Percentiles rank a stretch among this genome's conserved stretches.
phyloP scores from a whole-genome alignment of 257 asterid genomes.

The Anisodus acutangulus region DNA sequence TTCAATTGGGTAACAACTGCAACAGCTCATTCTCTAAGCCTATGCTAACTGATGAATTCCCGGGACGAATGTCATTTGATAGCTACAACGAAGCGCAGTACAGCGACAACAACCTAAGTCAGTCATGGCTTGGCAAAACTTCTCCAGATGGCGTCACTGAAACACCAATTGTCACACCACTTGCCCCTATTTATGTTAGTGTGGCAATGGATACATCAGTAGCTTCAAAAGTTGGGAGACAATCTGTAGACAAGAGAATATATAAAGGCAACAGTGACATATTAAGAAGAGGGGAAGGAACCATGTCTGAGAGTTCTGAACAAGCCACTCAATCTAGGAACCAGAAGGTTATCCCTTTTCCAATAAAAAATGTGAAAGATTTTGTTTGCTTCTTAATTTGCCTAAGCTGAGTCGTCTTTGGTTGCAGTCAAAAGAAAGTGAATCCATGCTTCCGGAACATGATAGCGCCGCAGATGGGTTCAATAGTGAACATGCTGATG shows the following conservation, averaged over 20 bases:
- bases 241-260: conserved; percentile 42
- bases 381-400: neutral
- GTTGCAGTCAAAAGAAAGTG: conserved; percentile 53
- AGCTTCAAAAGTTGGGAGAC: conserved; percentile 41
- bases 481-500: conserved; percentile 36
- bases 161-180: conserved; percentile 36
- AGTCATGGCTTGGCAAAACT: conserved; percentile 38
- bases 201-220: conserved; percentile 37
- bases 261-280: conserved; percentile 42
- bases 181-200: conserved; percentile 38
- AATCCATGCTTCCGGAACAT: conserved; percentile 36
- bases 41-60: conserved; percentile 39
- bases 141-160: conserved; percentile 39
- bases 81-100: conserved; percentile 36
- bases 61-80: conserved; percentile 40
- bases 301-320: conserved; percentile 42
- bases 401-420: conserved; percentile 30
- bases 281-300: conserved; percentile 42
- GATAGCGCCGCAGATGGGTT: conserved; percentile 37
- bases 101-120: conserved; percentile 37
- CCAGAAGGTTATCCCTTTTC: conserved; percentile 42
- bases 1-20: conserved; percentile 48
- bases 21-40: conserved; percentile 29
- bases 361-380: neutral
- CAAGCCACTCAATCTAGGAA: conserved; percentile 33